Percentiles rank a stretch among this genome's conserved stretches.
phyloP scores from a whole-genome alignment of 208 protist species.

The Blastocrithidia nonstop region DNA sequence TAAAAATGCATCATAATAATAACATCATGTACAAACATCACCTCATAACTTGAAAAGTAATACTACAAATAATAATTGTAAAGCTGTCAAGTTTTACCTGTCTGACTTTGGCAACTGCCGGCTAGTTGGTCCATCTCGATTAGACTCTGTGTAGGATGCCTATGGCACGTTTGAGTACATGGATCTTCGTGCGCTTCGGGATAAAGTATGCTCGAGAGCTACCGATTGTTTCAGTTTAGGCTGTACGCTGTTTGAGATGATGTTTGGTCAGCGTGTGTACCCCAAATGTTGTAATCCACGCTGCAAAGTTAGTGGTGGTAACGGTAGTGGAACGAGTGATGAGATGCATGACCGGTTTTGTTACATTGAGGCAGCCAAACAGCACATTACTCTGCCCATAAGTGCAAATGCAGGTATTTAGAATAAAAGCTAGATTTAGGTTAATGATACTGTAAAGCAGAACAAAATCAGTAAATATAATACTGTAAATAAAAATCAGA shows the following conservation, averaged over 20 bases:
- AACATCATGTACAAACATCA: background rate
- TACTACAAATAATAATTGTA: slow-evolving; percentile 3
- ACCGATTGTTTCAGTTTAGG: slow-evolving; percentile 75
- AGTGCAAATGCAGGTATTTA: background rate
- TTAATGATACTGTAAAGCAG: no score
- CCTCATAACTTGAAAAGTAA: background rate
- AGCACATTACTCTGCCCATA: slow-evolving; percentile 20
- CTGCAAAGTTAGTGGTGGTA: no score
- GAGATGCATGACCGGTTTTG: slow-evolving; percentile 55
- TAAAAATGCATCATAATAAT: slow-evolving; percentile 8
- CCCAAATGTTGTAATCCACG: slow-evolving; percentile 29
- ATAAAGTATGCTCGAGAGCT: slow-evolving; percentile 45
- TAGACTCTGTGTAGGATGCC: slow-evolving; percentile 29
- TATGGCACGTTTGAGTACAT: slow-evolving; percentile 83
- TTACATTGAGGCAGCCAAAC: slow-evolving; percentile 42
- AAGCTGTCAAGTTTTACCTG: slow-evolving; percentile 65
- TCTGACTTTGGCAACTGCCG: slow-evolving; percentile 81
- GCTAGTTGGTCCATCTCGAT: slow-evolving; percentile 24
- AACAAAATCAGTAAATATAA: no score
- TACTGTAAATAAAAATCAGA: no score
- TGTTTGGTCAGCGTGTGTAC: slow-evolving; percentile 55
- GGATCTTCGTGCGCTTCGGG: slow-evolving; percentile 46
- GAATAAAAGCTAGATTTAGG: background rate
- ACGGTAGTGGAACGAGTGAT: no score
- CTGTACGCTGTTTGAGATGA: slow-evolving; percentile 54